Base-by-base conservation (phyloP, 176 grass and related monocot genomes). In the Microstegium vimineum region DNA sequence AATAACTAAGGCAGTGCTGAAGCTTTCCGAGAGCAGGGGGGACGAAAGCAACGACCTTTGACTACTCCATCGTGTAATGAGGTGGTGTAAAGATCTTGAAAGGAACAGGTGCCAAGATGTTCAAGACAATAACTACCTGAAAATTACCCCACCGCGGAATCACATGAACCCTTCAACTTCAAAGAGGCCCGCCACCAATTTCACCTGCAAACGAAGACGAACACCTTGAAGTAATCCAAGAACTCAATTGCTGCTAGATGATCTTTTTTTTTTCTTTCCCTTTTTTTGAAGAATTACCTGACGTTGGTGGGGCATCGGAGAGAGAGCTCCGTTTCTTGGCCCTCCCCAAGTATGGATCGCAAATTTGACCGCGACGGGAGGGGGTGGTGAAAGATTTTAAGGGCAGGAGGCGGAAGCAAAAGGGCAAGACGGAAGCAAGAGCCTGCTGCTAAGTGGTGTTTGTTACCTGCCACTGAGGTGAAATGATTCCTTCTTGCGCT, bases 31-130 rank as follows among this genome's bases (percentile, higher is more conserved):
- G 41, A 85, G 41, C 66, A 73, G 88, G 11, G 77, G 67, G 75
- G 76, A 59, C 66, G 82, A 88, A 88, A 91, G 82, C 81, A 88
- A 85, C 81, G 73, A 74, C 69, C 83, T 94, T 91, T 94, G 92
- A 94, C 89, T 88, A 74, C 37, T 61, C 49, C 42, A 70, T 45
- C 88, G 35, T 79, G 74, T 86, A 57, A 89, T 69, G 89, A 81
- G 47, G 81, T 52, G 76, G 77, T 20, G 34, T 89, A 84, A 88
- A 77, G 87, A 86, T 77, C 92, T 89, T 89, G 83, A 79, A 87
- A 89, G 84, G 46, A 90, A 86, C 80, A 78, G 59, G 71, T 78
- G 59, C 75, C 57, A 66, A 78, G 74, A 82, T 74, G 85, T 69
- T 81, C 54, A 7, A 65, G 79, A 69, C 28, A 60, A 66, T 79